Conservation (phyloP, 352 stramenopile species). For the Globisporangium canariense region DNA sequence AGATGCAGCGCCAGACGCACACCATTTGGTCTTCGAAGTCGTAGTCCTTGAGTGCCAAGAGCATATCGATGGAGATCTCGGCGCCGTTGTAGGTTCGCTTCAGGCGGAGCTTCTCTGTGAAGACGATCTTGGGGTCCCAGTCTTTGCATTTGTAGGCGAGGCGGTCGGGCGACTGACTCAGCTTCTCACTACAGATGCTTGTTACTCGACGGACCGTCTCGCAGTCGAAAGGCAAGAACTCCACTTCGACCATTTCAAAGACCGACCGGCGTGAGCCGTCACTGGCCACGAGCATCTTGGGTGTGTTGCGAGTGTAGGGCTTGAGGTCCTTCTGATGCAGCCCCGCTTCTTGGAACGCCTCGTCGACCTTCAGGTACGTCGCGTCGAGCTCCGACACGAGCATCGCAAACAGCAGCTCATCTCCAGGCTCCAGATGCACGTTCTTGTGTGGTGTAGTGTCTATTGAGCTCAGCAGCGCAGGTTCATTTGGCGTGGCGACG, state of each 20-base stretch:
- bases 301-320: background rate
- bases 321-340: background rate
- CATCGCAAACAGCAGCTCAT: conserved; percentile 12
- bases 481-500: background rate
- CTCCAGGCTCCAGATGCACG: conserved; percentile 6
- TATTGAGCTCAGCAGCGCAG: background rate
- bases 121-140: conserved; percentile 2
- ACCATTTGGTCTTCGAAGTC: background rate
- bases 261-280: background rate
- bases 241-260: conserved; percentile 7
- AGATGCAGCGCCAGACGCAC: conserved; percentile 8
- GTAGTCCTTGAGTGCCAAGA: conserved; percentile 7
- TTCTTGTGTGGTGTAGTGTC: background rate
- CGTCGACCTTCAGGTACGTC: conserved; percentile 8
- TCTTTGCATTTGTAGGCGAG: background rate
- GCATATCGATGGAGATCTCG: background rate
- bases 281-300: background rate
- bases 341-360: background rate
- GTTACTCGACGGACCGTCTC: background rate
- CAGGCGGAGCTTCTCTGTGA: conserved; percentile 4
- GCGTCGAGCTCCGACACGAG: conserved; percentile 15
- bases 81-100: background rate
- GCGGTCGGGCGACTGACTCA: background rate
- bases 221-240: conserved; percentile 1
- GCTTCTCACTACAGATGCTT: background rate